Percentiles rank a stretch among this genome's conserved stretches.
Evolutionary conservation across 2,329 filamentous ascomycete species (phyloP).

Genomic region (Dendrostoma leiphaemia): DNA sequence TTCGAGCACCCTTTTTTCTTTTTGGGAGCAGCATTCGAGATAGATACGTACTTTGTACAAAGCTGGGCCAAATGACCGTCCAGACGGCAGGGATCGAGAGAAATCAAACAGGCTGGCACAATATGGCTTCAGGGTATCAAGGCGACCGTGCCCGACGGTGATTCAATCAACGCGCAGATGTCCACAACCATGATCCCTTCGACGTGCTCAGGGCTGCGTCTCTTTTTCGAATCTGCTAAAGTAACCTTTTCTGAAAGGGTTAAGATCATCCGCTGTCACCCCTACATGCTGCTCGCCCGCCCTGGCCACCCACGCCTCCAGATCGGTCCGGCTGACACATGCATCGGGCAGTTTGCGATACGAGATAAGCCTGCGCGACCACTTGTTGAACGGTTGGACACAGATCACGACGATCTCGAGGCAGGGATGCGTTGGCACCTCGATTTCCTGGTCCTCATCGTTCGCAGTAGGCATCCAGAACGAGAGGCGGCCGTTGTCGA

Average conservation of each 20-base stretch:
- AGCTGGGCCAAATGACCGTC: neutral
- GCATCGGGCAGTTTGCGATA: constrained; percentile 70
- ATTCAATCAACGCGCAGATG: neutral
- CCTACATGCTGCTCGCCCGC: constrained; percentile 34
- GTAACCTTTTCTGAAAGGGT: constrained; percentile 59
- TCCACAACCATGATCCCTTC: neutral
- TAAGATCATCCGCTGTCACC: constrained; percentile 56
- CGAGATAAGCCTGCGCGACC: constrained; percentile 85
- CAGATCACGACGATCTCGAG: constrained; percentile 74
- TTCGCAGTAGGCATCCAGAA: constrained; percentile 98
- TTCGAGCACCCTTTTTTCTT: neutral
- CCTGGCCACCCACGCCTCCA: constrained; percentile 32
- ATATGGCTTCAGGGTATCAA: neutral
- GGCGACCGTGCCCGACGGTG: neutral
- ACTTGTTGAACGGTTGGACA: constrained; percentile 86
- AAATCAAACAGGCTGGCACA: neutral
- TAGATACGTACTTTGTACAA: neutral
- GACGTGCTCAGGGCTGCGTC: constrained; percentile 4
- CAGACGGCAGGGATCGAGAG: neutral
- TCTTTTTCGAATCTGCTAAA: constrained; percentile 52
- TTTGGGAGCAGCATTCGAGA: neutral
- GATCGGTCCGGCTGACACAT: constrained; percentile 45
- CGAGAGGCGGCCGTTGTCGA: constrained; percentile 75
- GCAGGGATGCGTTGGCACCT: constrained; percentile 72
- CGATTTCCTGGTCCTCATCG: constrained; percentile 72